Percentiles rank a stretch among this genome's conserved stretches.
phyloP scores from a whole-genome alignment of 345 rosid species.

The Moricandia arvensis region DNA sequence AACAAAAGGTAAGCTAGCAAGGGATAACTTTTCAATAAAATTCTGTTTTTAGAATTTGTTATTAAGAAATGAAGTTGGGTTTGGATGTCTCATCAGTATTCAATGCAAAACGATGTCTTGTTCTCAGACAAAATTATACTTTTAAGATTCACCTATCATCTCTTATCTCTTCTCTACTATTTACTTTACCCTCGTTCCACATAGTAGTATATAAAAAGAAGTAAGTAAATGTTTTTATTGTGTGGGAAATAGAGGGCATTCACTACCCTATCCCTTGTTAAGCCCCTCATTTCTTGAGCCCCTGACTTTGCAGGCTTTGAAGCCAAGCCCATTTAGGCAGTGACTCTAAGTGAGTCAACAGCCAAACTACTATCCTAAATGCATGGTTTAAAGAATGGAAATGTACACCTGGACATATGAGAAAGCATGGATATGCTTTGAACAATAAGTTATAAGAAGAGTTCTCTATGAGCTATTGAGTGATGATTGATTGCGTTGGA shows the following conservation, averaged over 20 bases:
- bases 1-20: conserved; percentile 3
- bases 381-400: not conserved
- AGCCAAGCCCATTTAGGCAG: not conserved
- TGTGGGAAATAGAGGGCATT: not conserved
- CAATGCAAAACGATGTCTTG: conserved; percentile 40
- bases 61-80: not conserved
- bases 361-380: not conserved
- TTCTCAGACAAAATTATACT: conserved; percentile 46
- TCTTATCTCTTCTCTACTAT: conserved; percentile 20
- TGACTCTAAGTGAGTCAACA: not conserved
- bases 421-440: not conserved
- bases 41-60: not conserved
- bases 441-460: not conserved
- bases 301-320: not conserved
- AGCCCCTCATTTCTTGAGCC: not conserved
- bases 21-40: not conserved
- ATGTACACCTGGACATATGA: not conserved
- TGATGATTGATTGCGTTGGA: no score
- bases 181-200: not conserved
- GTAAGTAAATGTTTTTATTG: not conserved
- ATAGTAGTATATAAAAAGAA: not conserved
- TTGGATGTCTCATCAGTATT: conserved; percentile 15
- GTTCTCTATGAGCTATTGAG: not conserved
- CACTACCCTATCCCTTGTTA: not conserved
- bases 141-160: conserved; percentile 18